Percentiles rank a stretch among this genome's conserved stretches.
These are phyloP conservation scores for Russula sp. DNA, from an alignment of 768 basidiomycete species.

Conservation along the genomic window DNA sequence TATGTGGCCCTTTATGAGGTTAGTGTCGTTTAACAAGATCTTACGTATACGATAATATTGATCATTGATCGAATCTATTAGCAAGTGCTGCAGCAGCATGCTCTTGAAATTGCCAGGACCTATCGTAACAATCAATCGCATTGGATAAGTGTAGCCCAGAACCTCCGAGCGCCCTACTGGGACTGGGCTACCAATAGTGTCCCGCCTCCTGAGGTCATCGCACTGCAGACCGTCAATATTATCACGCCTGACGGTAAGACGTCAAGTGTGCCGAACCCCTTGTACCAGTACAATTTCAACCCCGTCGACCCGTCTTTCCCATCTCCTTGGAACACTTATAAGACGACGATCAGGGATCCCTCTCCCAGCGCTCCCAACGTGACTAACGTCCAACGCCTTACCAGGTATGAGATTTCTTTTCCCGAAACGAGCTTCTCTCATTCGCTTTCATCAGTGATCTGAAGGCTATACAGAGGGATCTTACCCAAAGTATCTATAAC, in stretches of 20 bases:
- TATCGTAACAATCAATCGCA: constrained; percentile 35
- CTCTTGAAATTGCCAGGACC: constrained; percentile 42
- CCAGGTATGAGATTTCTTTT: constrained; percentile 30
- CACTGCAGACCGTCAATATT: constrained; percentile 38
- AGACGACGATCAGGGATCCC: constrained; percentile 23
- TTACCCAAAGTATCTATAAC: constrained; percentile 32
- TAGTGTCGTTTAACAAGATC: constrained; percentile 11
- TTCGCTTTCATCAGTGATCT: constrained; percentile 12
- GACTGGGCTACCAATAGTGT: constrained; percentile 47
- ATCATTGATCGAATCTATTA: constrained; percentile 30
- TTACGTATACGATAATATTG: neutral
- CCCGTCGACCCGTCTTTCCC: constrained; percentile 31
- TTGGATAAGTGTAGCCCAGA: constrained; percentile 39
- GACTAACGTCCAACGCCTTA: constrained; percentile 35
- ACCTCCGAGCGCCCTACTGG: constrained; percentile 48
- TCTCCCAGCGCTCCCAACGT: constrained; percentile 10
- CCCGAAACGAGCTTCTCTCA: neutral
- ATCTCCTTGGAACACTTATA: constrained; percentile 11
- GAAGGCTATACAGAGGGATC: constrained; percentile 15
- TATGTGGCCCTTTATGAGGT: constrained; percentile 54
- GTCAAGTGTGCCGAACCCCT: constrained; percentile 38
- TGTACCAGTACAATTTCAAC: constrained; percentile 40
- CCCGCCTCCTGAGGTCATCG: constrained; percentile 44
- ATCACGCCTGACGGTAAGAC: constrained; percentile 36
- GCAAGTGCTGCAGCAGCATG: constrained; percentile 48